Evolutionary conservation across 208 protist species (phyloP).

Genomic region (Tritrichomonas musculus): DNA sequence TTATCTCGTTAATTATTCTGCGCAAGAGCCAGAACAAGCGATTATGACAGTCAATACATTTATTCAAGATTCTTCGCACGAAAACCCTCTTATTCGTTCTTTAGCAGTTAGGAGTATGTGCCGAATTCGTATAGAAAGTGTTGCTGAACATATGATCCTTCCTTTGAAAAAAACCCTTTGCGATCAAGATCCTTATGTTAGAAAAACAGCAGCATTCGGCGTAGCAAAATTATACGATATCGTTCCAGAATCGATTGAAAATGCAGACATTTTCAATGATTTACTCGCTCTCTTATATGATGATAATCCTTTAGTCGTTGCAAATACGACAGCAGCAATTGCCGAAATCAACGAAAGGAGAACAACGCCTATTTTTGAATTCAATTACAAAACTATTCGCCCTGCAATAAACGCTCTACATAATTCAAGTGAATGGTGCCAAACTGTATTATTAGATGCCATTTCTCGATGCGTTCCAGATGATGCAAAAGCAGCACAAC

Average conservation of each 20-base stretch:
- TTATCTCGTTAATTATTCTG: not conserved
- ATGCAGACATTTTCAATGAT: conserved; percentile 65
- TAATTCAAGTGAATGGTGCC: conserved; percentile 92
- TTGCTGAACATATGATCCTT: conserved; percentile 24
- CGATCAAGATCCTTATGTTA: conserved; percentile 53
- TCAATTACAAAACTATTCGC: conserved; percentile 67
- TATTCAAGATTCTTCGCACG: conserved; percentile 9
- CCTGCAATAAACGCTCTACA: conserved; percentile 83
- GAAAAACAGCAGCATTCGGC: conserved; percentile 88
- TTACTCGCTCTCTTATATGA: conserved; percentile 78
- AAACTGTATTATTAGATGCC: conserved; percentile 92
- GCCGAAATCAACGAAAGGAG: conserved; percentile 73
- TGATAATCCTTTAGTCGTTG: conserved; percentile 85
- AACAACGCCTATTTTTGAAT: conserved; percentile 54
- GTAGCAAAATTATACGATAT: conserved; percentile 93
- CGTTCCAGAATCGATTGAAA: conserved; percentile 67
- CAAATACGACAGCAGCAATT: conserved; percentile 81
- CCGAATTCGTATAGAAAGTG: conserved; percentile 20
- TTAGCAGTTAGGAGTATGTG: conserved; percentile 31
- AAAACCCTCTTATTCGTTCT: not conserved
- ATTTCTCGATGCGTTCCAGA: conserved; percentile 57
- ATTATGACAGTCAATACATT: conserved; percentile 34
- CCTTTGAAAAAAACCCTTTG: not conserved
- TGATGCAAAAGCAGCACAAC: conserved; percentile 61
- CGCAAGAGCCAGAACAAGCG: conserved; percentile 12